Base-by-base conservation (phyloP, 2,329 filamentous ascomycete genomes). In the Fusarium musae region DNA sequence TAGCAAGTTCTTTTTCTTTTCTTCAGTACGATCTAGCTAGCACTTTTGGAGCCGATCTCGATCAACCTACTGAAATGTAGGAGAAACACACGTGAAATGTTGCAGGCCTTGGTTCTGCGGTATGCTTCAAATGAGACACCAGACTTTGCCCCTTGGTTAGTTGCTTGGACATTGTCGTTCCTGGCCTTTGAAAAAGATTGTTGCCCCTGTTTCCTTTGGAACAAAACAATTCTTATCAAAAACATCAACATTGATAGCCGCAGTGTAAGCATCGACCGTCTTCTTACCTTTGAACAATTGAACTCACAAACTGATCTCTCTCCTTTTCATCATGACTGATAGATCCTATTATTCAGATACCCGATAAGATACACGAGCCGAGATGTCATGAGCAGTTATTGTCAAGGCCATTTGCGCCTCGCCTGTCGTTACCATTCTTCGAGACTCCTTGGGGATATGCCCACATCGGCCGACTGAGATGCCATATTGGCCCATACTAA, bases 181-280 rank as follows among this genome's bases (percentile, higher is more conserved):
- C 56, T 47, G 30, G 26, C 30, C 28, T 42, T 46, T 59, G 34
- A 69, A 69, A 72, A 61, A 26, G 49, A 42, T 36, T 50, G 70
- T 56, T 73, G 59, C 26, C 54, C 71, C 49, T 49, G 37, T 21
- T 57, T 28, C 23, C 12, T 32, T 40, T 59, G 46, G 34, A 72
- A 44, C 63, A 73, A 54, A 73, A 74, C 63, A 73, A 61, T 9
- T 47, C 15, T 10, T 50, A 44, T 52, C 56, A 64, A 61, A 40
- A 68, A 42, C 37, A 68, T 59, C 59, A 68, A 59, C 59, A 68
- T 39, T 28, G 57, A 34, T 46, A 59, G 43, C 44, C 34, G 21
- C 9, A 36, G 43, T 66, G 63, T 44, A 68, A 68, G 56, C 63
- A 50, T 68, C 47, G 49, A 68, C 56, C 12, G 43, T 32, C 15